Base-by-base conservation (phyloP, 441 rosid genomes). In the Sinapis alba region DNA sequence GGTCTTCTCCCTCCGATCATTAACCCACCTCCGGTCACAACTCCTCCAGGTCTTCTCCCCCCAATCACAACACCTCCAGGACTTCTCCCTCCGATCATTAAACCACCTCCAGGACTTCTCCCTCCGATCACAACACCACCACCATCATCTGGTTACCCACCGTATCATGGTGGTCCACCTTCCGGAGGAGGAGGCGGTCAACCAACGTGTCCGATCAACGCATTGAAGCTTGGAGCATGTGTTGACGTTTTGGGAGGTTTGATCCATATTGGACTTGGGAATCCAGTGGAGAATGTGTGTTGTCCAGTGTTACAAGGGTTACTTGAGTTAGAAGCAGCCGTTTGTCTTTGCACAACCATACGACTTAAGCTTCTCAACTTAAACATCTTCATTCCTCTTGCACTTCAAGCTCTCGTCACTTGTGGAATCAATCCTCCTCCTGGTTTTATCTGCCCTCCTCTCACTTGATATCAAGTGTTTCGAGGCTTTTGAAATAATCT, bases 311-410 rank as follows among this genome's bases (percentile, higher is more conserved):
- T 90, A 30, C 61, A 69, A 65, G 96, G 96, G 58, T 65, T 90
- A 76, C 80, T 88, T 34, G 93, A 90, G 84, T 69, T 87, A 28
- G 92, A 88, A 81, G 96, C 96, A 36, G 96, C 93, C 1, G 53
- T 84, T 73, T 90, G 96, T 80, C 87, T 90, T 64, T 90, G 96
- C 78, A 88, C 92, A 3, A 77, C 87, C 27, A 80, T 90, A 75
- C 88, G 88, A 82, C 80, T 87, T 43, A 88, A 87, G 88, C 86
- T 90, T 57, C 88, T 90, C 15, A 88, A 88, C 84, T 69, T 90
- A 51, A 86, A 85, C 70, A 83, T 90, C 30, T 84, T 84, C 78
- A 75, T 86, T 50, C 90, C 96, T 54, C 84, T 90, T 63, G 91
- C 92, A 67, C 88, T 88, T 66, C 90, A 88, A 68, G 86, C 76